Base-by-base conservation (phyloP, 345 rosid genomes). In the Conringia planisiliqua region DNA sequence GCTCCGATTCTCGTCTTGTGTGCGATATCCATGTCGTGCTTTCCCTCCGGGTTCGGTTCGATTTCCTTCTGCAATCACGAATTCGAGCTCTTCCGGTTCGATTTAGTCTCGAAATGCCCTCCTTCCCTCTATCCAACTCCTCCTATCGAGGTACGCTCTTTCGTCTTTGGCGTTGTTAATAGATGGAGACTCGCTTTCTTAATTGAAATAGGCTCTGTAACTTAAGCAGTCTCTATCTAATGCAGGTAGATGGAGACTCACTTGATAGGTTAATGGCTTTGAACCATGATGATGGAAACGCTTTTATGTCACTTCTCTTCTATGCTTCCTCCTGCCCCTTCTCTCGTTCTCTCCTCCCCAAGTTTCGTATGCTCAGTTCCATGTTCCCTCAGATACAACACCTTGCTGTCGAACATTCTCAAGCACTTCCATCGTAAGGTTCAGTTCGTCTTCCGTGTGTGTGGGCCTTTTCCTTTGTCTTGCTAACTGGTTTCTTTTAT, bases 301-400 rank as follows among this genome's bases (percentile, higher is more conserved):
- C 62, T 71, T 91, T 74, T 66, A 69, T 82, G 39, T 78, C 92
- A 0, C 77, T 94, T 22, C 89, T 94, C 56, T 88, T 94, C 83
- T 86, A 91, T 69, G 96, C 93, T 81, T 84, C 95, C n/a, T 88
- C 89, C 89, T 89, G 97, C 83, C 96, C 88, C 0, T 91, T 94
- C 70, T 94, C 97, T 17, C 26, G 38, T 17, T 72, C 58, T 48
- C 3, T 85, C 20, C 79, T 46, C 10, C 81, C 92, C 33, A 83
- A 76, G 66, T 92, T 86, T 70, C 85, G 86, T 71, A 64, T 80
- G 74, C 83, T 92, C 61, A 68, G 89, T 52, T 85, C 83, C 7
- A 89, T 95, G 96, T 92, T 95, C 82, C 97, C 97, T 69, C 90
- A 89, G 70, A 77, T 95, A 54, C 82, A 85, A 33, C 97, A 95